These are phyloP conservation scores for Aciculoconidium aculeatum DNA, from an alignment of 805 yeast genomes.

Conservation along the genomic window DNA sequence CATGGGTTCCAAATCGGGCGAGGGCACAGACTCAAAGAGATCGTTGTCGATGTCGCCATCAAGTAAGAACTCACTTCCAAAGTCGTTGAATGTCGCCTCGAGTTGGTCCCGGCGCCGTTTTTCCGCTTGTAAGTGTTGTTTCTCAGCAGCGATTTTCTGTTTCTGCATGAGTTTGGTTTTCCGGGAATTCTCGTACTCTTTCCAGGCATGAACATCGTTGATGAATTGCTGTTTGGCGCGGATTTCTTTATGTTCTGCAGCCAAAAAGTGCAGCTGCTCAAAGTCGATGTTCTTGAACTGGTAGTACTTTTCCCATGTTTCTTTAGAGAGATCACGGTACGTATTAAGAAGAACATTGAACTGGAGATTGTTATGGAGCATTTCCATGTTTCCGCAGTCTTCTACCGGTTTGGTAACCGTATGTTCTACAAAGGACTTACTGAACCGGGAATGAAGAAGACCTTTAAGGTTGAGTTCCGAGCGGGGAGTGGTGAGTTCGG, in stretches of 20 bases:
- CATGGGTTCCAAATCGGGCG: conserved; percentile 5
- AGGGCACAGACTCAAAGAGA: no score
- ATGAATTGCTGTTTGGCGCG: conserved; percentile 10
- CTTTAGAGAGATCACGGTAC: conserved; percentile 32
- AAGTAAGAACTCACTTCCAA: conserved; percentile 9
- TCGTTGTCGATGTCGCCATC: no score
- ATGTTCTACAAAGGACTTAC: no score
- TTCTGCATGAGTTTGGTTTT: conserved; percentile 9
- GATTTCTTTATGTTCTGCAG: conserved; percentile 12
- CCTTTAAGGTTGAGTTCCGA: no score
- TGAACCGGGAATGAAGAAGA: conserved; percentile 28
- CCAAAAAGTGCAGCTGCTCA: conserved; percentile 25
- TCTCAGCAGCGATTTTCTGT: conserved; percentile 4
- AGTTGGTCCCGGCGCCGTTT: conserved; percentile 9
- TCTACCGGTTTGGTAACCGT: conserved; percentile 28
- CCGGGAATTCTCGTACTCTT: conserved; percentile 9
- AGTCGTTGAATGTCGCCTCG: conserved; percentile 12
- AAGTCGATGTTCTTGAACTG: conserved; percentile 34
- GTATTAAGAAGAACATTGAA: conserved; percentile 35
- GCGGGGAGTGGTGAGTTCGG: no score
- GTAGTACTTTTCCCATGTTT: conserved; percentile 36
- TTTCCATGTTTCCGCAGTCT: conserved; percentile 35
- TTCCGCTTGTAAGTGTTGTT: conserved; percentile 8
- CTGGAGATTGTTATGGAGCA: conserved; percentile 38
- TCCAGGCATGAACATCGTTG: conserved; percentile 11